Conservation (phyloP, 345 rosid species). For the Erysimum cheiranthoides region DNA sequence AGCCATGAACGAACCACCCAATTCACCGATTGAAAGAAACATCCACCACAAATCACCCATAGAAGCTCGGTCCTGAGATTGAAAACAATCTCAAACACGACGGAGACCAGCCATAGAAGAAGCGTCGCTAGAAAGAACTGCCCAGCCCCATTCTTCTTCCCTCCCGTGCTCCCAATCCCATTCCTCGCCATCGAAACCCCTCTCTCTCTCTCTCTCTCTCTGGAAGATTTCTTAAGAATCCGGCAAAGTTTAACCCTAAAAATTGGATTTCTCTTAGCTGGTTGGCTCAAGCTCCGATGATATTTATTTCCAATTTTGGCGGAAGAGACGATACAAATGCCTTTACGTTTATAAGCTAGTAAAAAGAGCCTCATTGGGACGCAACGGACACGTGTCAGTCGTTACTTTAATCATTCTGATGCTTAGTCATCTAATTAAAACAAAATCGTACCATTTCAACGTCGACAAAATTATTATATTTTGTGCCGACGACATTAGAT, state of each 20-base stretch:
- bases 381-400: conserved; percentile 30
- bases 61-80: conserved; percentile 62
- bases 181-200: conserved; percentile 34
- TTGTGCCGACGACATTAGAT: conserved; percentile 36
- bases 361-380: not conserved
- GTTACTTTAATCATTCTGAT: not conserved
- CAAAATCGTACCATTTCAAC: not conserved
- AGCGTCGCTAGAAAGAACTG: conserved; percentile 80
- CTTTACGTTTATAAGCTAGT: conserved; percentile 10
- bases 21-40: conserved; percentile 72
- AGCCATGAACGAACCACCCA: conserved; percentile 59
- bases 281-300: not conserved
- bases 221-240: not conserved
- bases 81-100: conserved; percentile 76
- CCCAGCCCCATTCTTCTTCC: conserved; percentile 53
- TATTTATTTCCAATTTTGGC: conserved; percentile 32
- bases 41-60: conserved; percentile 58
- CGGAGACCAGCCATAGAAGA: conserved; percentile 80
- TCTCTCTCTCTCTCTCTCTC: not conserved
- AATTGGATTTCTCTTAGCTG: conserved; percentile 1
- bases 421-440: conserved; percentile 13
- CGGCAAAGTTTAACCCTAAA: conserved; percentile 23
- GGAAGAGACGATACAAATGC: conserved; percentile 11
- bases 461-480: conserved; percentile 15
- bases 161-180: conserved; percentile 32